Base-by-base conservation (phyloP, 2,329 filamentous ascomycete genomes). In the Hortaea werneckii region DNA sequence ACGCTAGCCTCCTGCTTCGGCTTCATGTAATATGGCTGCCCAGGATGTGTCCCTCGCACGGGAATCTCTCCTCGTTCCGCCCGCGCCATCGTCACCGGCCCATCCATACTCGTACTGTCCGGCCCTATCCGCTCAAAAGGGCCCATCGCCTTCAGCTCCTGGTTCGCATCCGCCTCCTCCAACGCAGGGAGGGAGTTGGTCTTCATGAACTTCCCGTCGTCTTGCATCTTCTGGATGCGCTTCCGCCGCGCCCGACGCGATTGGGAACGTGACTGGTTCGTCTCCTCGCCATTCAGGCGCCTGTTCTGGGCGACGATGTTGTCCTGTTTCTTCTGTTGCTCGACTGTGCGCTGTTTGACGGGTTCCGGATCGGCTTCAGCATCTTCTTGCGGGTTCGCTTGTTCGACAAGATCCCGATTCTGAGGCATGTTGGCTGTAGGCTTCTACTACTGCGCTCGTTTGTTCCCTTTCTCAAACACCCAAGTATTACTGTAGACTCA, bases 91-190 rank as follows among this genome's bases (percentile, higher is more conserved):
- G 75, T 77, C 29, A 78, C 75, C 5, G 75, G 74, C 1, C 74
- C 75, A 50, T 74, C 69, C 75, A 77, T 78, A 43, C 68, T 72
- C 40, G 75, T 75, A 55, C 67, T 70, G 51, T 76, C 73, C 8
- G 73, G 73, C 6, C 74, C 74, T 51, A 78, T 77, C 40, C 70
- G 71, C 58, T 77, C 73, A 50, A 77, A 77, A 29, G 71, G 69
- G 47, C 70, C 66, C 67, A 73, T 72, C 48, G 66, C 62, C 37
- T 67, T 58, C 42, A 72, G 56, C 49, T 74, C 71, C 42, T 65
- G 65, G 47, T 71, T 75, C 48, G 69, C 72, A 53, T 74, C 72
- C 44, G 71, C 73, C 58, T 73, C 71, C 51, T 74, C 71, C 45
- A 74, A 64, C 4, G 68, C 71, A 49, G 73, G 69, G 2, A 74